These are phyloP conservation scores for Emmonsia crescens DNA, from an alignment of 2,329 filamentous ascomycete species.

Conservation along the genomic window DNA sequence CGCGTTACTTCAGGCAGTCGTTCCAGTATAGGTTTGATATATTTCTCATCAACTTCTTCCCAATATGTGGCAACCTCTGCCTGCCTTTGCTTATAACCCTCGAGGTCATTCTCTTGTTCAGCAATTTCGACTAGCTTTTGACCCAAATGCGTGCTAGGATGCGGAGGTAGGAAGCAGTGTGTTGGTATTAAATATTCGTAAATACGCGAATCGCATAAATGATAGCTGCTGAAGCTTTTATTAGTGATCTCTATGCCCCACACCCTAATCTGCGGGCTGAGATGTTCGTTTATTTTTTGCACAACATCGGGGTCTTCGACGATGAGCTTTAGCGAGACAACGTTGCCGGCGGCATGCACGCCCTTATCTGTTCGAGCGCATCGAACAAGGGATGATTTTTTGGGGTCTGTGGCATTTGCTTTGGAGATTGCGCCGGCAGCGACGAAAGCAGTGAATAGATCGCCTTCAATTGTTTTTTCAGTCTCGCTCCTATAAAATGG, in stretches of 20 bases:
- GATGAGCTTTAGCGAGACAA: slow-evolving; percentile 91
- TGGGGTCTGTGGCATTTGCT: slow-evolving; percentile 90
- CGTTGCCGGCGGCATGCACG: slow-evolving; percentile 89
- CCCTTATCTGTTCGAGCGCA: slow-evolving; percentile 97
- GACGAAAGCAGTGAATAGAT: slow-evolving; percentile 86
- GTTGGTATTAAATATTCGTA: slow-evolving; percentile 97
- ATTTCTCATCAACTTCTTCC: slow-evolving; percentile 67
- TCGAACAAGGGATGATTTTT: slow-evolving; percentile 86
- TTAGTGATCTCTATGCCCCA: slow-evolving; percentile 90
- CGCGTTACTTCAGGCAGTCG: slow-evolving; percentile 32
- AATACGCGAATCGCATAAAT: slow-evolving; percentile 86
- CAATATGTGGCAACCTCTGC: slow-evolving; percentile 73
- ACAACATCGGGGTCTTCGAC: slow-evolving; percentile 83
- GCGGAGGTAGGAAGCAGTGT: slow-evolving; percentile 83
- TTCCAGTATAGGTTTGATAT: slow-evolving; percentile 59
- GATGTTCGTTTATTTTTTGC: slow-evolving; percentile 75
- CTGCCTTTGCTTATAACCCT: slow-evolving; percentile 58
- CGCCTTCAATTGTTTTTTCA: slow-evolving; percentile 91
- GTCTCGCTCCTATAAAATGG: slow-evolving; percentile 35
- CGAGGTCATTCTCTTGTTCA: slow-evolving; percentile 59
- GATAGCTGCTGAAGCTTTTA: slow-evolving; percentile 88
- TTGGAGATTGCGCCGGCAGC: slow-evolving; percentile 89
- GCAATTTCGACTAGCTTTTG: slow-evolving; percentile 71
- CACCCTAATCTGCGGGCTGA: slow-evolving; percentile 81
- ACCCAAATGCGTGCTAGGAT: slow-evolving; percentile 76